Evolutionary conservation across 306 rosid genomes (phyloP).

Genomic region (Malus fusca): DNA sequence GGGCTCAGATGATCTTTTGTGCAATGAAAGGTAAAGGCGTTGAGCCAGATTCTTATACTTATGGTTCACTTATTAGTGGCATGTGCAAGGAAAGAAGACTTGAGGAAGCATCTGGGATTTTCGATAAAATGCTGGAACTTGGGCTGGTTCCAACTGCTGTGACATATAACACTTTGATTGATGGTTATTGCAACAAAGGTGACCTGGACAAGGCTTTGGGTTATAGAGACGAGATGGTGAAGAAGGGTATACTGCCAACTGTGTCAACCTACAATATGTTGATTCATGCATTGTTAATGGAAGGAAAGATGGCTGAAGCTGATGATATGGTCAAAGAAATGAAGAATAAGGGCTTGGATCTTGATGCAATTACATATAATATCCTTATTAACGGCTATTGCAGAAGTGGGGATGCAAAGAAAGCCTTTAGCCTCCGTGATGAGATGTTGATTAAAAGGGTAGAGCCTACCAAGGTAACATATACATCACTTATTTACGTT

Average conservation of each 20-base stretch:
- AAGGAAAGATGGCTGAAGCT: conserved; percentile 50
- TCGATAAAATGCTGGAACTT: conserved; percentile 40
- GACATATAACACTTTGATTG: conserved; percentile 67
- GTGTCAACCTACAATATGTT: conserved; percentile 65
- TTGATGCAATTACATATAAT: conserved; percentile 68
- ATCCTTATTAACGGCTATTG: conserved; percentile 73
- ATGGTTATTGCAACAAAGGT: conserved; percentile 67
- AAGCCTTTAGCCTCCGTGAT: conserved; percentile 54
- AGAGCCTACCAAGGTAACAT: conserved; percentile 56
- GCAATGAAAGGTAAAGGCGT: conserved; percentile 53
- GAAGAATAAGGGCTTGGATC: conserved; percentile 49
- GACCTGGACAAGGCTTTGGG: conserved; percentile 59
- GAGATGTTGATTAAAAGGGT: conserved; percentile 51
- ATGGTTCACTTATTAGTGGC: conserved; percentile 51
- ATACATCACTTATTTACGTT: conserved; percentile 67
- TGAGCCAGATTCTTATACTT: conserved; percentile 57
- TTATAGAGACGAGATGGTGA: conserved; percentile 57
- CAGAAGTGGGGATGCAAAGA: conserved; percentile 57
- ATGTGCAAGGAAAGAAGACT: conserved; percentile 60
- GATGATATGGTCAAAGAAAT: conserved; percentile 52
- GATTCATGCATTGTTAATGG: conserved; percentile 75
- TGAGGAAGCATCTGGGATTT: conserved; percentile 53
- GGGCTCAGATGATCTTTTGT: conserved; percentile 35
- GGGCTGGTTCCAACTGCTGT: conserved; percentile 58
- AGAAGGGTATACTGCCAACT: conserved; percentile 50